These are phyloP conservation scores for Theobroma cacao DNA, from an alignment of 345 rosid species.

Conservation along the genomic window DNA sequence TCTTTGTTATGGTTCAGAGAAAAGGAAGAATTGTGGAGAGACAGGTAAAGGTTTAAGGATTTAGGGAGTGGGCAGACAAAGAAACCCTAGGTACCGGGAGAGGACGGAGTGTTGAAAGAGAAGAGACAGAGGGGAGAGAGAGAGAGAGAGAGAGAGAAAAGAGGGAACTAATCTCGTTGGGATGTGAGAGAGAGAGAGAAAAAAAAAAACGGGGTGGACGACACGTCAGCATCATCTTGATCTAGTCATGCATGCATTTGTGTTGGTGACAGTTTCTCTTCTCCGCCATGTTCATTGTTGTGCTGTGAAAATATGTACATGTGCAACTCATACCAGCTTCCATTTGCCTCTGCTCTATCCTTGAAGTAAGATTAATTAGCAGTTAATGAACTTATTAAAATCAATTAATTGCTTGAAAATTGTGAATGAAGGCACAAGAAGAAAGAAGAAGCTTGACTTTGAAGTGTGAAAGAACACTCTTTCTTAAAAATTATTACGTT, in stretches of 20 bases:
- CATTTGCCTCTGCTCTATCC: too few species aligned
- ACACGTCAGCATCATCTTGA: slow-evolving; percentile 24
- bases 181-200: neutral
- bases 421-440: too few species aligned
- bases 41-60: neutral
- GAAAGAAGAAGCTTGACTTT: too few species aligned
- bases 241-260: neutral
- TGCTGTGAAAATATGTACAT: too few species aligned
- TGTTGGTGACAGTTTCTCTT: neutral
- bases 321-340: too few species aligned
- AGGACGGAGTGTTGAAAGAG: neutral
- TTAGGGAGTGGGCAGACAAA: neutral
- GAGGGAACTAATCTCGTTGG: neutral
- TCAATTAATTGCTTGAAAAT: too few species aligned
- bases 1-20: neutral
- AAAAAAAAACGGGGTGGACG: neutral
- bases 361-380: too few species aligned
- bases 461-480: too few species aligned
- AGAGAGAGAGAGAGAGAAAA: neutral
- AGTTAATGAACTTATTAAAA: too few species aligned
- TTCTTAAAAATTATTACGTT: too few species aligned
- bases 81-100: slow-evolving; percentile 26
- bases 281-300: too few species aligned
- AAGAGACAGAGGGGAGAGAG: neutral
- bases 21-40: neutral